A percentile compares a stretch with the other conserved stretches of the same genome.
These are phyloP conservation scores for Mycena epipterygia DNA, from an alignment of 768 basidiomycete genomes.

Conservation along the genomic window DNA sequence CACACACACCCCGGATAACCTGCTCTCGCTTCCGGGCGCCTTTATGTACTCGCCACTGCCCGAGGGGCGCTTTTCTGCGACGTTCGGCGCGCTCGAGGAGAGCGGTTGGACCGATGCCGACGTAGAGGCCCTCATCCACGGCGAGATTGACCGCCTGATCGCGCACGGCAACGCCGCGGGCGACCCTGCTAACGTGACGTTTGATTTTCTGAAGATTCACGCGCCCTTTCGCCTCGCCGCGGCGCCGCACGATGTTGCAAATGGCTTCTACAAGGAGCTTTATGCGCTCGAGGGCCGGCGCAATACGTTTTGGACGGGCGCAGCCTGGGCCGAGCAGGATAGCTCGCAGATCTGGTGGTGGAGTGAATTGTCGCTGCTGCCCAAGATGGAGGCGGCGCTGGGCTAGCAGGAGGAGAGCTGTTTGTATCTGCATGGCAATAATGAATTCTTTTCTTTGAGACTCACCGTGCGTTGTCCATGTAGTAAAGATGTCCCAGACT, in stretches of 20 bases:
- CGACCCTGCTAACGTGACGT: background rate
- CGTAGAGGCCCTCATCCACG: background rate
- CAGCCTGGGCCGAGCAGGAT: constrained; percentile 10
- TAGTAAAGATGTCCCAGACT: no score
- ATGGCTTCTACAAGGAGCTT: constrained; percentile 14
- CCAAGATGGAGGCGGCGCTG: constrained; percentile 7
- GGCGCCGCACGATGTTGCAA: background rate
- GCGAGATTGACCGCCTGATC: background rate
- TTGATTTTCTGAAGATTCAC: constrained; percentile 16
- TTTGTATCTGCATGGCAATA: no score
- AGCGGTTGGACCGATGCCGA: background rate
- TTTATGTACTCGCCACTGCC: background rate
- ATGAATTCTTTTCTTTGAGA: no score
- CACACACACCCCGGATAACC: constrained; percentile 4
- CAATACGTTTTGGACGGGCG: constrained; percentile 18
- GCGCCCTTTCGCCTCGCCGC: constrained; percentile 8
- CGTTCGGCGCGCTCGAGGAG: constrained; percentile 5
- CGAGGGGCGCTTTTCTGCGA: constrained; percentile 4
- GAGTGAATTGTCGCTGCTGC: constrained; percentile 3
- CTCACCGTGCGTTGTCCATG: no score
- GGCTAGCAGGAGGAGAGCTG: no score
- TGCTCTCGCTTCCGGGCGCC: background rate
- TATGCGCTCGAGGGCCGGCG: constrained; percentile 11
- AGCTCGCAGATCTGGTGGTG: constrained; percentile 21
- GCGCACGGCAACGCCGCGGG: constrained; percentile 5